These are phyloP conservation scores for Mycena pura DNA, from an alignment of 768 basidiomycete genomes.

Conservation along the genomic window DNA sequence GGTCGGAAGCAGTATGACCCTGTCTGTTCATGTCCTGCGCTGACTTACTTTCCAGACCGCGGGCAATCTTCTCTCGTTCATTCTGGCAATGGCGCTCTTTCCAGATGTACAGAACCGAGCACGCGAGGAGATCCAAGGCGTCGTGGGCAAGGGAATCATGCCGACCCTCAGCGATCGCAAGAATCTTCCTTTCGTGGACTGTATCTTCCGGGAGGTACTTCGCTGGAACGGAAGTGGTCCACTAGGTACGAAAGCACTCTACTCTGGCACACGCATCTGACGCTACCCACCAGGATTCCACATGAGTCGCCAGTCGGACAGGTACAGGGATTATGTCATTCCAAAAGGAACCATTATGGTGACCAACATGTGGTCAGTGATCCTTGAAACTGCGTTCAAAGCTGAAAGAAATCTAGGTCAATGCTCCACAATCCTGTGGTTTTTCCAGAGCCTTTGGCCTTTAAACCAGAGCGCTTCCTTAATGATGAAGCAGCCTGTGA, in stretches of 20 bases:
- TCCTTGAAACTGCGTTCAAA: background rate
- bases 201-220: background rate
- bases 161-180: background rate
- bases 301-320: background rate
- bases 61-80: background rate
- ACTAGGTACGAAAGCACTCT: background rate
- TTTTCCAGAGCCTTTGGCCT: background rate
- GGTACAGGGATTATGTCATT: background rate
- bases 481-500: background rate
- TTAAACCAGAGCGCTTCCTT: conserved; percentile 1
- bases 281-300: background rate
- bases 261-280: background rate
- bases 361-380: background rate
- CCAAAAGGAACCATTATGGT: background rate
- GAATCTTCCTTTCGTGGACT: background rate
- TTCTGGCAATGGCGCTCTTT: background rate
- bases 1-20: background rate
- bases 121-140: background rate
- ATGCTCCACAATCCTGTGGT: background rate
- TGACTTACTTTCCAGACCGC: background rate
- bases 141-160: background rate
- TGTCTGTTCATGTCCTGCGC: background rate
- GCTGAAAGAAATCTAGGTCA: background rate
- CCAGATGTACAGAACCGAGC: background rate
- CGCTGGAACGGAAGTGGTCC: background rate